Evolutionary conservation across 2,329 filamentous ascomycete genomes (phyloP).

Genomic region (Phaeosphaeriaceae sp.): DNA sequence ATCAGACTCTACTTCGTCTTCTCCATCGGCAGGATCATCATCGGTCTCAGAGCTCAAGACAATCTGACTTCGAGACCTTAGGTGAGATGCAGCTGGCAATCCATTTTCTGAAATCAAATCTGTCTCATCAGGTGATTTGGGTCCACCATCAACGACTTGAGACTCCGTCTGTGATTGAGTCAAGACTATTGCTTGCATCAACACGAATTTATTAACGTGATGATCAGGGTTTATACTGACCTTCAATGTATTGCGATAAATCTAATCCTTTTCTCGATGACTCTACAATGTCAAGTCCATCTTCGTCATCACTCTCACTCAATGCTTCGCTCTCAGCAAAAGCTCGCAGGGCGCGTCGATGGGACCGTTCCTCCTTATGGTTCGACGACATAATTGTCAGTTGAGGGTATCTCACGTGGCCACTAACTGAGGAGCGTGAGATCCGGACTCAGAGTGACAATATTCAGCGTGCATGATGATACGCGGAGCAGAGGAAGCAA

Average conservation of each 20-base stretch:
- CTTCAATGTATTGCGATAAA: slow-evolving; percentile 43
- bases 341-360: slow-evolving; percentile 26
- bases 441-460: no score
- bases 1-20: slow-evolving; percentile 24
- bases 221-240: slow-evolving; percentile 17
- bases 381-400: slow-evolving; percentile 22
- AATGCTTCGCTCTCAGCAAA: slow-evolving; percentile 34
- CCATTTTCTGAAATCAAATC: slow-evolving; percentile 20
- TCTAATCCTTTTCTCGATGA: slow-evolving; percentile 40
- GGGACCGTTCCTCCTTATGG: slow-evolving; percentile 17
- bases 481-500: not conserved
- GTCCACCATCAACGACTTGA: slow-evolving; percentile 14
- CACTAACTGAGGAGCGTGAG: no score
- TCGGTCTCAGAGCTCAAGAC: slow-evolving; percentile 11
- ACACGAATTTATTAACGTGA: not conserved
- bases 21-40: slow-evolving; percentile 12
- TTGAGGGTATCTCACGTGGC: not conserved
- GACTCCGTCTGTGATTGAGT: slow-evolving; percentile 36
- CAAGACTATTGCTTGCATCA: slow-evolving; percentile 18
- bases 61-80: not conserved
- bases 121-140: not conserved
- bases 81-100: not conserved
- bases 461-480: not conserved
- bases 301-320: slow-evolving; percentile 45
- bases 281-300: slow-evolving; percentile 52